Conservation (phyloP, 1,284 basidiomycete genomes). For the Puccinia brachypodii region DNA sequence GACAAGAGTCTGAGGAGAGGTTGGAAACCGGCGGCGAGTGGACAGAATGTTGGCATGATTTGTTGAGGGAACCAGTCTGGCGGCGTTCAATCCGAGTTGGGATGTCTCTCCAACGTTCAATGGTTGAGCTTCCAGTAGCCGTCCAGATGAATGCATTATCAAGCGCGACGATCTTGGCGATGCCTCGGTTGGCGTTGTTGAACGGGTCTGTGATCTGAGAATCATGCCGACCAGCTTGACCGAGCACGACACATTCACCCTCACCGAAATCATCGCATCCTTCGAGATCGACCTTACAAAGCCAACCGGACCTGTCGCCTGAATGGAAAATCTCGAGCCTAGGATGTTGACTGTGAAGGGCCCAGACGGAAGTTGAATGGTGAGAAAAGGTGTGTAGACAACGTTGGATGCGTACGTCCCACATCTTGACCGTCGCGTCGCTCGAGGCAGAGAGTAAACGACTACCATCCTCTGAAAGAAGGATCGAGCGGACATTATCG, state of each 20-base stretch:
- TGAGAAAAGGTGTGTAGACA: slow-evolving; percentile 95
- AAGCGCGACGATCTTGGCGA: slow-evolving; percentile 78
- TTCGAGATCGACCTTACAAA: slow-evolving; percentile 87
- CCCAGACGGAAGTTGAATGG: slow-evolving; percentile 94
- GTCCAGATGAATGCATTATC: slow-evolving; percentile 90
- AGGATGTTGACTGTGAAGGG: slow-evolving; percentile 80
- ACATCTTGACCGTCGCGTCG: slow-evolving; percentile 73
- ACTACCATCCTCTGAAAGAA: slow-evolving; percentile 83
- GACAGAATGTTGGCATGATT: neutral
- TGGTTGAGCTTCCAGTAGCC: slow-evolving; percentile 74
- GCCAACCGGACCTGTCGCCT: slow-evolving; percentile 83
- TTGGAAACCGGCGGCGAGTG: neutral
- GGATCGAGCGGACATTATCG: slow-evolving; percentile 86
- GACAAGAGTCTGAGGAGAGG: neutral
- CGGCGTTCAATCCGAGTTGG: slow-evolving; percentile 52
- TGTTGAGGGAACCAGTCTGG: neutral
- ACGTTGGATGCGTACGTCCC: slow-evolving; percentile 84
- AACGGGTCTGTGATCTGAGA: slow-evolving; percentile 29
- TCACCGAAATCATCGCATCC: slow-evolving; percentile 75
- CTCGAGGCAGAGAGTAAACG: slow-evolving; percentile 85
- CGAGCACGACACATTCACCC: slow-evolving; percentile 82
- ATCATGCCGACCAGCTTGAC: slow-evolving; percentile 63
- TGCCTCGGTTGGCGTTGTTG: slow-evolving; percentile 65
- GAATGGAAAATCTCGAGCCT: slow-evolving; percentile 91
- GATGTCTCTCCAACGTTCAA: slow-evolving; percentile 75